Evolutionary conservation across 2,329 filamentous ascomycete species (phyloP).

Genomic region (Hyphodiscus sp.): DNA sequence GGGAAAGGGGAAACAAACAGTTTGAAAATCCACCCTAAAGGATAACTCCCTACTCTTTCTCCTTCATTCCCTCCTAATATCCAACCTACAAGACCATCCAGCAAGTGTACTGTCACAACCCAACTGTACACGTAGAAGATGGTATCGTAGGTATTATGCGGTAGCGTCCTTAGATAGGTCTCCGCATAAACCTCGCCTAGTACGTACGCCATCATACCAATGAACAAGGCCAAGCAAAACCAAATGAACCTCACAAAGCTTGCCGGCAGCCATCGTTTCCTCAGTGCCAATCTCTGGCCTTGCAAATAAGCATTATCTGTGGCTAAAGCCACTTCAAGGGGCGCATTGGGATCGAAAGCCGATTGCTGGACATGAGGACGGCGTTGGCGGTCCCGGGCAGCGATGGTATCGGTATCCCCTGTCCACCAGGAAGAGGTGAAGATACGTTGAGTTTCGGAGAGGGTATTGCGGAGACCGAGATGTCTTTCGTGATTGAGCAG

Average conservation of each 20-base stretch:
- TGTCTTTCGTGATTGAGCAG: constrained; percentile 59
- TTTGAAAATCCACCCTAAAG: constrained; percentile 66
- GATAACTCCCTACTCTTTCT: constrained; percentile 62
- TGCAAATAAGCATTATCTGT: constrained; percentile 15
- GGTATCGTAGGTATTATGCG: constrained; percentile 59
- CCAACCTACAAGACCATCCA: constrained; percentile 60
- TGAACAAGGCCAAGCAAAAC: constrained; percentile 59
- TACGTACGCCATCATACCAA: constrained; percentile 59
- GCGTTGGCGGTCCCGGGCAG: constrained; percentile 34
- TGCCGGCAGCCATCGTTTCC: constrained; percentile 49
- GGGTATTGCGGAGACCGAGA: constrained; percentile 50
- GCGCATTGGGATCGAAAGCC: constrained; percentile 26
- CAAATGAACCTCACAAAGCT: constrained; percentile 64
- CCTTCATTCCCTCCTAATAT: constrained; percentile 60
- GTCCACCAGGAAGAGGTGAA: constrained; percentile 63
- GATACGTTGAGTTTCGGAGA: constrained; percentile 61
- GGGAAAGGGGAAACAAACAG: constrained; percentile 39
- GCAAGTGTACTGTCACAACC: constrained; percentile 58
- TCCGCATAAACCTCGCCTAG: constrained; percentile 64
- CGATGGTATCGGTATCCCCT: constrained; percentile 42
- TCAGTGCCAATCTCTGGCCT: constrained; percentile 18
- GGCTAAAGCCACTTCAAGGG: constrained; percentile 26
- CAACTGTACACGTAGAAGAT: constrained; percentile 66
- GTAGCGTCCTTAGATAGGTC: constrained; percentile 59
- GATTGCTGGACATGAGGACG: constrained; percentile 32